phyloP scores from a whole-genome alignment of 1,284 basidiomycete genomes.

The Agaricales sp. region DNA sequence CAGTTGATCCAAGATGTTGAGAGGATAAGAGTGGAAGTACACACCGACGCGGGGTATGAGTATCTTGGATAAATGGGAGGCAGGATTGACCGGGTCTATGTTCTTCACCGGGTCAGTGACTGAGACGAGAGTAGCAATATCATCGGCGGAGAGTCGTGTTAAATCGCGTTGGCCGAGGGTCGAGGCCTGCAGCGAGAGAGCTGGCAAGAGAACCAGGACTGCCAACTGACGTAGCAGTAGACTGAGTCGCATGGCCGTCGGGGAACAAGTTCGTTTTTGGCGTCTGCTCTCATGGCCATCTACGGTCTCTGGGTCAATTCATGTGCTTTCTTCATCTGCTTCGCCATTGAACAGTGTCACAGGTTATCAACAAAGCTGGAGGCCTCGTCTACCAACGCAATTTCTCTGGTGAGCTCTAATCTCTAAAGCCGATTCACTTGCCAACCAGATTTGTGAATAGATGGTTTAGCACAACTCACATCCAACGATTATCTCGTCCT shows the following conservation, averaged over 20 bases:
- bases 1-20: conserved; percentile 10
- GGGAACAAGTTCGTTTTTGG: conserved; percentile 1
- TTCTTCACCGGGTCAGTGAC: conserved; percentile 55
- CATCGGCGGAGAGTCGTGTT: conserved; percentile 35
- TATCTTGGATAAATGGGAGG: conserved; percentile 71
- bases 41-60: conserved; percentile 74
- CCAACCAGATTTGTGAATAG: conserved; percentile 28
- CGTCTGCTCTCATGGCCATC: conserved; percentile 43
- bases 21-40: conserved; percentile 19
- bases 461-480: conserved; percentile 76
- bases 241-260: neutral
- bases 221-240: neutral
- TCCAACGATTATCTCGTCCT: conserved; percentile 98
- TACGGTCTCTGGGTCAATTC: conserved; percentile 69
- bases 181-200: conserved; percentile 20
- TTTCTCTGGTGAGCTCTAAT: conserved; percentile 59
- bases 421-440: conserved; percentile 1
- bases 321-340: neutral
- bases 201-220: conserved; percentile 13
- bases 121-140: conserved; percentile 40
- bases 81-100: conserved; percentile 50
- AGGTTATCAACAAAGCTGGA: conserved; percentile 99
- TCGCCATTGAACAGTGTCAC: conserved; percentile 6
- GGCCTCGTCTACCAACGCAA: conserved; percentile 92
- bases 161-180: conserved; percentile 33